Percentiles rank a stretch among this genome's conserved stretches.
Evolutionary conservation across 257 asterid species (phyloP).

Genomic region (Gynochthodes officinalis): DNA sequence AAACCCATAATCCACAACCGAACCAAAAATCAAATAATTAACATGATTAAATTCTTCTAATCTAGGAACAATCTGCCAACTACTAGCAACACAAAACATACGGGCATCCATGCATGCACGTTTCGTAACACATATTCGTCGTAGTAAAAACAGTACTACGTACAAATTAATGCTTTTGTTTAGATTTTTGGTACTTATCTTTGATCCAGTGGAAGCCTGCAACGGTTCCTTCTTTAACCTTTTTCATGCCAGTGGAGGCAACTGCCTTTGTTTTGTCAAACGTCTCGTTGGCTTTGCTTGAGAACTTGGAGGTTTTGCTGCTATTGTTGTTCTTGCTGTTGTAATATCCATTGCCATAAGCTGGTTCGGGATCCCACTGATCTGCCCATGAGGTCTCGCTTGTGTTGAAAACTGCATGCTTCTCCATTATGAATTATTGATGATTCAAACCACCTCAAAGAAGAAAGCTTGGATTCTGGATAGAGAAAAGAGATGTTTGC

Average conservation of each 20-base stretch:
- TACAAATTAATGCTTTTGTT: constrained; percentile 15
- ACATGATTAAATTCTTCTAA: neutral
- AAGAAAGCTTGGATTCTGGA: neutral
- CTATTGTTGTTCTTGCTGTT: constrained; percentile 24
- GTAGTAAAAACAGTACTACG: too few species aligned
- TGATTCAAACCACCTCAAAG: neutral
- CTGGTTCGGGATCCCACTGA: constrained; percentile 69
- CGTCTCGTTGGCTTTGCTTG: constrained; percentile 54
- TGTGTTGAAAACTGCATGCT: constrained; percentile 25
- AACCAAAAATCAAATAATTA: neutral
- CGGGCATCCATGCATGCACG: neutral
- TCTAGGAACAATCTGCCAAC: neutral
- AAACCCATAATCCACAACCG: neutral
- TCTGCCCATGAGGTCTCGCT: constrained; percentile 90
- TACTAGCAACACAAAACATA: neutral
- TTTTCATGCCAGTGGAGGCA: constrained; percentile 67
- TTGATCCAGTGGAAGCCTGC: constrained; percentile 75
- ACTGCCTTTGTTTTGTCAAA: constrained; percentile 60
- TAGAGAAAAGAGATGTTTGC: neutral
- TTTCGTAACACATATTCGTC: too few species aligned
- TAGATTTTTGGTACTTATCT: constrained; percentile 54
- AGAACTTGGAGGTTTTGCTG: constrained; percentile 16
- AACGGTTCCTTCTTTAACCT: constrained; percentile 67
- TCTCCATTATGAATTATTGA: constrained; percentile 10
- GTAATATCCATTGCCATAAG: constrained; percentile 27